Base-by-base conservation (phyloP, 208 protist species). In the Leptomonas seymouri region DNA sequence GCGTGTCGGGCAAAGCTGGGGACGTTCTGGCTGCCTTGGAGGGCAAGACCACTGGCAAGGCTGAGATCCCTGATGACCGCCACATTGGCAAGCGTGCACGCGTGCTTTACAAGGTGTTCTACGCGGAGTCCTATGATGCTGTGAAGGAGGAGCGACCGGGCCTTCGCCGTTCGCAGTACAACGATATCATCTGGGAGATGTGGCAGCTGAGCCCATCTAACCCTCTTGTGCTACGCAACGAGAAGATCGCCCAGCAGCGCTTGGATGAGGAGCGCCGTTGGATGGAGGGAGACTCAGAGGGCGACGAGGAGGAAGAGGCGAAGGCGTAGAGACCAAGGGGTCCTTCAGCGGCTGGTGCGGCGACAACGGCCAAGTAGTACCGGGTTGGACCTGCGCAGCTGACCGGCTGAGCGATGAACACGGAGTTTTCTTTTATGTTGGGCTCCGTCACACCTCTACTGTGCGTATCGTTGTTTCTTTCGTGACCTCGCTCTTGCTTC, bases 161-260 rank as follows among this genome's bases (percentile, higher is more conserved):
- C 39, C 57, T 97, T 69, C 87, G 89, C 21, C 85, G 85, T 46
- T 75, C 92, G 56, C 92, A 97, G 81, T 97, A 97, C 86, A 93
- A 93, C 71, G 87, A 95, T 49, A 45, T 93, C 30, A 67, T 97
- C 8, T 97, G 92, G 89, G 86, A 93, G 64, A 86, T 91, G 84
- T 97, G 92, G 92, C 85, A 85, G 71, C 93, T 93, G 81, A 85
- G 72, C 60, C 72, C 84, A 15, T 51, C 60, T 30, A 97, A 97
- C 55, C 92, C 92, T 46, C 95, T 97, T 80, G 92, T 94, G 56
- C 79, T 87, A 78, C 89, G 92, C 61, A 89, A 31, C 42, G 92
- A 94, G 74, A 71, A 67, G 64, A 59, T 78, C 23, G 83, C 84
- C 8, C 74, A 68, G 21, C 84, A 90, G 45, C 77, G 87, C 1